A percentile compares a stretch with the other conserved stretches of the same genome.
phyloP scores from a whole-genome alignment of 805 yeast genomes.

The Grigorovia humatica region DNA sequence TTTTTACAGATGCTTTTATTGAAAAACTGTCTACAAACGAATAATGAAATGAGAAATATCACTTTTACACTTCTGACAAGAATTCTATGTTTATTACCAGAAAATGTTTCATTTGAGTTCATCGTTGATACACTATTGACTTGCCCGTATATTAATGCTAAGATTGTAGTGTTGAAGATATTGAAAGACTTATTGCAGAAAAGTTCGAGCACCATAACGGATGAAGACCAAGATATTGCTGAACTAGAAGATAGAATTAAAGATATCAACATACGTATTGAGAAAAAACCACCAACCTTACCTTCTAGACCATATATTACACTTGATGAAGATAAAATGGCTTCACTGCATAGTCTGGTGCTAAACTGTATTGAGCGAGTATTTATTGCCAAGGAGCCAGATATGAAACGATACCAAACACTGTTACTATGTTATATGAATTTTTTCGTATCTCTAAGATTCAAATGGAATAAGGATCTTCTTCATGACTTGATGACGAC shows the following conservation, averaged over 20 bases:
- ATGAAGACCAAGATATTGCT: no score
- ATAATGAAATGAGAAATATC: constrained; percentile 32
- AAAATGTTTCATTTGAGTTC: constrained; percentile 47
- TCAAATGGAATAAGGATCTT: constrained; percentile 23
- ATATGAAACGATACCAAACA: constrained; percentile 3
- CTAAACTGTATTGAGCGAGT: constrained; percentile 29
- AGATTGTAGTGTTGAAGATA: constrained; percentile 50
- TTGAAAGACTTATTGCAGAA: constrained; percentile 54
- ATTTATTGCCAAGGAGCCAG: constrained; percentile 1
- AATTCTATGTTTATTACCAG: constrained; percentile 48
- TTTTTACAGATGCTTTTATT: constrained; percentile 36
- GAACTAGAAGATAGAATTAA: not conserved
- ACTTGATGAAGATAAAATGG: constrained; percentile 34
- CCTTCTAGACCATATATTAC: constrained; percentile 34
- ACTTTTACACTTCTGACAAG: constrained; percentile 53
- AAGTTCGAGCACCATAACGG: not conserved
- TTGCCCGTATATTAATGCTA: constrained; percentile 59
- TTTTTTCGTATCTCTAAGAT: constrained; percentile 33
- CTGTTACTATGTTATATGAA: constrained; percentile 46
- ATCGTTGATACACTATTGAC: constrained; percentile 52
- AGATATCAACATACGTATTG: not conserved
- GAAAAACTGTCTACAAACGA: constrained; percentile 29
- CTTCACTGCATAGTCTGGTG: constrained; percentile 35
- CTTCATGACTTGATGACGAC: constrained; percentile 26
- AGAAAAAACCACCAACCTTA: constrained; percentile 7